Base-by-base conservation (phyloP, 768 basidiomycete genomes). In the Mycena rebaudengoi region DNA sequence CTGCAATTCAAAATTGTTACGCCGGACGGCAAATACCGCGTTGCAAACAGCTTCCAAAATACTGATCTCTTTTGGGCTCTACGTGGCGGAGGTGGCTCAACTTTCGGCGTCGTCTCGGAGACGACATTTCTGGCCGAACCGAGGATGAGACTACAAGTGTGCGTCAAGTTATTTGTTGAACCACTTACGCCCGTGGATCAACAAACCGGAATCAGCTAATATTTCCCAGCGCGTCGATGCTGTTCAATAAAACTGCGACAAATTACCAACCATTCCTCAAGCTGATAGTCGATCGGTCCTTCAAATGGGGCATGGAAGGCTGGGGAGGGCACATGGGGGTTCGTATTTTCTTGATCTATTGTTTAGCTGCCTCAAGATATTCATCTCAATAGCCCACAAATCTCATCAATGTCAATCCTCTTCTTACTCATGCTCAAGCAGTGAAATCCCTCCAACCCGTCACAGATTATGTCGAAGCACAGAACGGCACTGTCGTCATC, bases 301-400 rank as follows among this genome's bases (percentile, higher is more conserved):
- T 67, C 41, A 62, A 65, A 43, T 79, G 78, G 76, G 75, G 71
- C 5, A 56, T 64, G 13, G 71, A 78, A 32, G 78, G 78, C 10
- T 80, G 79, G 79, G 79, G 79, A n/a, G 78, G 78, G 0, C 76
- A 78, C 61, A 74, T 78, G 29, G 56, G 45, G 14, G 76, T 78
- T 51, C 28, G 73, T 67, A 3, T 20, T 44, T 5, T 14, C 18
- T 18, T 14, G 48, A 18, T 35, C 25, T 40, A 44, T 1, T n/a
- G 25, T 26, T n/a, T 45, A n/a, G n/a, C n/a, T n/a, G n/a, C n/a
- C n/a, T n/a, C 20, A 2, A 32, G 32, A 40, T 25, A 32, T 46
- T 20, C 45, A 12, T 29, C 0, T 43, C 21, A n/a, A 32, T 57
- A 78, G 76, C 67, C 67, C 28, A 64, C 63, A 3, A 62, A 60